Percentiles rank a stretch among this genome's conserved stretches.
These are phyloP conservation scores for Russula dissimulans DNA, from an alignment of 768 basidiomycete genomes.

Conservation along the genomic window DNA sequence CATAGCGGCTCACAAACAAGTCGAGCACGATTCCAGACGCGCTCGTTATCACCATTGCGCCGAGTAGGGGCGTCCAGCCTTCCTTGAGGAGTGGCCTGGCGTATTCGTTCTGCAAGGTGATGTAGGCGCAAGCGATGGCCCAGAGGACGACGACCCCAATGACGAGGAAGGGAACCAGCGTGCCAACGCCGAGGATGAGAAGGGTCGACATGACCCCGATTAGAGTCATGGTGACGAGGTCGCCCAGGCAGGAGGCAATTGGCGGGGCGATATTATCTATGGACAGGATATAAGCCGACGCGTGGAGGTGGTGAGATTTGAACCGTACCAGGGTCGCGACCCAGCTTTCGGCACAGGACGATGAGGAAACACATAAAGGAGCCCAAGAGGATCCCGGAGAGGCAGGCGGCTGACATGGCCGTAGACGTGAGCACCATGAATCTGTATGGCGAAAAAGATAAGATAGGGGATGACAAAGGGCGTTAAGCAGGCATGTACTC, in stretches of 20 bases:
- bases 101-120: constrained; percentile 56
- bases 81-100: constrained; percentile 65
- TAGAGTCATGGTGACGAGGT: constrained; percentile 81
- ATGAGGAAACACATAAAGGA: constrained; percentile 88
- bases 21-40: constrained; percentile 90
- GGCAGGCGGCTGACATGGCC: constrained; percentile 70
- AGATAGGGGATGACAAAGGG: not conserved
- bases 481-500: constrained; percentile 8
- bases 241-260: constrained; percentile 85
- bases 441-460: constrained; percentile 31
- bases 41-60: constrained; percentile 82
- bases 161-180: constrained; percentile 50
- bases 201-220: constrained; percentile 64
- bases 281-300: not conserved
- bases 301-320: not conserved
- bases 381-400: constrained; percentile 73
- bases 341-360: constrained; percentile 62
- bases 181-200: constrained; percentile 59
- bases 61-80: constrained; percentile 87
- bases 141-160: constrained; percentile 41
- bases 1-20: constrained; percentile 75
- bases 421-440: constrained; percentile 70
- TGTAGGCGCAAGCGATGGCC: constrained; percentile 39
- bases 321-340: constrained; percentile 71
- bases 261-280: constrained; percentile 94